Evolutionary conservation across 768 basidiomycete genomes (phyloP).

Genomic region (Leucosporidium yakuticum): DNA sequence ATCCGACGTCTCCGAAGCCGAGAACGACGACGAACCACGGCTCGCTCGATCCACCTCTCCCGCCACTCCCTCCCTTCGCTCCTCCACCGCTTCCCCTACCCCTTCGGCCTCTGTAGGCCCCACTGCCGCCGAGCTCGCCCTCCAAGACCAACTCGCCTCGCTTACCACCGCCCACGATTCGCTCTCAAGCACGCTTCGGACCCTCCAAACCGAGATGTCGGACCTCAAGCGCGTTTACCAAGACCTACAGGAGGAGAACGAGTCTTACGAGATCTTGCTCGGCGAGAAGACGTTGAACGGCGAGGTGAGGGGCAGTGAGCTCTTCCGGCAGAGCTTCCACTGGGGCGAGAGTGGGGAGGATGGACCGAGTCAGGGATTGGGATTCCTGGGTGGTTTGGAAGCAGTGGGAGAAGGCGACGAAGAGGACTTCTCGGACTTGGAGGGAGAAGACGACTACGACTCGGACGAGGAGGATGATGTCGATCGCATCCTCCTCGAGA

Average conservation of each 20-base stretch:
- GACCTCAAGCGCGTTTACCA: constrained; percentile 84
- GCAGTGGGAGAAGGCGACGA: constrained; percentile 20
- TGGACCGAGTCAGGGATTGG: neutral
- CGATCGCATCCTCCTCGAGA: constrained; percentile 30
- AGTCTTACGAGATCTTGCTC: constrained; percentile 89
- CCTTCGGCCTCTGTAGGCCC: constrained; percentile 26
- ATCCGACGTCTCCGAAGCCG: neutral
- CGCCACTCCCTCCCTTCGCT: neutral
- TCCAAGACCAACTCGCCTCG: constrained; percentile 75
- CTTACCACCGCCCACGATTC: constrained; percentile 78
- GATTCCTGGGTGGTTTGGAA: constrained; percentile 15
- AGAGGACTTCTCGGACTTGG: constrained; percentile 11
- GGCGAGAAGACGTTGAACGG: constrained; percentile 86
- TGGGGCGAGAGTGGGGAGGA: constrained; percentile 15
- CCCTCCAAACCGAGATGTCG: constrained; percentile 73
- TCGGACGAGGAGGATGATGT: constrained; percentile 16
- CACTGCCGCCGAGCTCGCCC: constrained; percentile 73
- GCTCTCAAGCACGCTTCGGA: constrained; percentile 73
- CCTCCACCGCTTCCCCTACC: constrained; percentile 40
- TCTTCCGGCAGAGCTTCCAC: constrained; percentile 27
- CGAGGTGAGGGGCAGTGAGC: constrained; percentile 43
- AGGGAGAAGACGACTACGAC: constrained; percentile 6
- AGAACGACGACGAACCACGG: neutral
- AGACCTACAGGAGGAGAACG: constrained; percentile 76
- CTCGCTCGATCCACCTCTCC: neutral